These are phyloP conservation scores for Fusarium sp. DNA, from an alignment of 2,329 filamentous ascomycete species.

Conservation along the genomic window DNA sequence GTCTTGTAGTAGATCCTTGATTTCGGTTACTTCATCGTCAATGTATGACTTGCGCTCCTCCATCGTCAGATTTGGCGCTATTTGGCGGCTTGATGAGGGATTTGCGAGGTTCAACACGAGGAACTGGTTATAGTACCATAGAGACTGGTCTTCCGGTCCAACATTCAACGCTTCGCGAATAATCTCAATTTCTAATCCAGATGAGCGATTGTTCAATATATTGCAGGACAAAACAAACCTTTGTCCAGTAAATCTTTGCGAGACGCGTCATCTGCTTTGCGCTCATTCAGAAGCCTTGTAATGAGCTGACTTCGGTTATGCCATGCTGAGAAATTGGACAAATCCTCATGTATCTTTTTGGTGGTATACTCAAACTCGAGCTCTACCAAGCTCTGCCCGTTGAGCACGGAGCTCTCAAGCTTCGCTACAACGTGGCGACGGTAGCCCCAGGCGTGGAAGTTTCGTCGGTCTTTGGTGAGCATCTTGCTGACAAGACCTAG, in stretches of 20 bases:
- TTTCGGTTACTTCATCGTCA: constrained; percentile 74
- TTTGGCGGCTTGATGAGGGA: constrained; percentile 60
- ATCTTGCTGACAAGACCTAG: constrained; percentile 86
- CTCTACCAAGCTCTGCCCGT: constrained; percentile 73
- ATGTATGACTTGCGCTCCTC: constrained; percentile 74
- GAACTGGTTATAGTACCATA: constrained; percentile 97
- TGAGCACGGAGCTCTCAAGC: constrained; percentile 69
- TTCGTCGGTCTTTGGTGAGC: constrained; percentile 84
- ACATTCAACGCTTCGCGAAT: constrained; percentile 84
- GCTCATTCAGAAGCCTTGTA: constrained; percentile 76
- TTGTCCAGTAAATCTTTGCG: constrained; percentile 76
- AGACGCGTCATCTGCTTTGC: constrained; percentile 68
- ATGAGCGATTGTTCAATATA: not conserved
- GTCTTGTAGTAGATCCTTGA: constrained; percentile 71
- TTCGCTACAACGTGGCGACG: constrained; percentile 79
- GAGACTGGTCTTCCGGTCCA: constrained; percentile 91
- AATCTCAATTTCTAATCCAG: constrained; percentile 72
- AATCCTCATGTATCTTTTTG: constrained; percentile 82
- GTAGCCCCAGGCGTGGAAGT: constrained; percentile 98
- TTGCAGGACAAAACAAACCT: constrained; percentile 55
- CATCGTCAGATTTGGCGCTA: constrained; percentile 70
- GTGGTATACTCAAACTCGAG: constrained; percentile 90
- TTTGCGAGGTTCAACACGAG: constrained; percentile 75
- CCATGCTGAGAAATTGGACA: constrained; percentile 98
- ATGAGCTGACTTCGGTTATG: constrained; percentile 90